phyloP scores from a whole-genome alignment of 768 basidiomycete species.

The Mycena sanguinolenta region DNA sequence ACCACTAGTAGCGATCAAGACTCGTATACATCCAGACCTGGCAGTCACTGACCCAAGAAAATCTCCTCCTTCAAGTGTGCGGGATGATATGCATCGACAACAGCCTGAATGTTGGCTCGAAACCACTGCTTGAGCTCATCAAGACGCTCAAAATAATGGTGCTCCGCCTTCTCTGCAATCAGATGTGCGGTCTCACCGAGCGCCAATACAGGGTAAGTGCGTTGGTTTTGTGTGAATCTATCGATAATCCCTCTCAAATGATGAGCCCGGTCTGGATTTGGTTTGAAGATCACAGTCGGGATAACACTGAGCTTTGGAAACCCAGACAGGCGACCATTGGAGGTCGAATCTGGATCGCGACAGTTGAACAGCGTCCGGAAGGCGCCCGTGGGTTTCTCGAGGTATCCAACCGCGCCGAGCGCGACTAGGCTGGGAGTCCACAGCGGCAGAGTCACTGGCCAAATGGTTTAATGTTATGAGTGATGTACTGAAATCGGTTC shows the following conservation, averaged over 20 bases:
- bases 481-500: background rate
- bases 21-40: background rate
- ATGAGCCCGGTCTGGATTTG: background rate
- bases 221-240: background rate
- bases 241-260: slow-evolving; percentile 1
- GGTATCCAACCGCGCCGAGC: slow-evolving; percentile 68
- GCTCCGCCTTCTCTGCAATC: slow-evolving; percentile 59
- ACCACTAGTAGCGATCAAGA: slow-evolving; percentile 49
- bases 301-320: background rate
- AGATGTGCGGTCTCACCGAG: slow-evolving; percentile 58
- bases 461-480: background rate
- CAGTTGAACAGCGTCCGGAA: slow-evolving; percentile 67
- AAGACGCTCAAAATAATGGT: slow-evolving; percentile 58
- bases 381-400: slow-evolving; percentile 59
- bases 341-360: slow-evolving; percentile 50
- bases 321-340: slow-evolving; percentile 36
- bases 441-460: slow-evolving; percentile 56
- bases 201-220: slow-evolving; percentile 13
- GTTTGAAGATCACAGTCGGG: background rate
- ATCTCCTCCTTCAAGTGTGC: slow-evolving; percentile 52
- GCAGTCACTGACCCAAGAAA: slow-evolving; percentile 42
- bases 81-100: slow-evolving; percentile 53
- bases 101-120: slow-evolving; percentile 58
- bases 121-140: slow-evolving; percentile 64
- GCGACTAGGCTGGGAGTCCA: slow-evolving; percentile 62